These are phyloP conservation scores for Boechera divaricarpa DNA, from an alignment of 345 rosid species.

Conservation along the genomic window DNA sequence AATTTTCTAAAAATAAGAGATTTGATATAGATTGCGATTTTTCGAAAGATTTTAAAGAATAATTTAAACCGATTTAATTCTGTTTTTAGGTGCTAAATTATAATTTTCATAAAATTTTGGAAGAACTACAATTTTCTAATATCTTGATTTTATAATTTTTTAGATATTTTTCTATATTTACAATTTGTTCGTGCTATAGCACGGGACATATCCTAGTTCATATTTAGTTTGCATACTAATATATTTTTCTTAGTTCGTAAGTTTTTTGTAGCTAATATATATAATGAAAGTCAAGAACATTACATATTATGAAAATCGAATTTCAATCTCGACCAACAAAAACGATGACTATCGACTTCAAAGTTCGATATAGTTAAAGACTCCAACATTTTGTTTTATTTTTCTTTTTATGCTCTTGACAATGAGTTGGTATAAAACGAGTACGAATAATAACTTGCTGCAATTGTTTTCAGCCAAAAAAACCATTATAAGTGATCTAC, in stretches of 20 bases:
- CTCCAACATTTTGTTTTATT: not conserved
- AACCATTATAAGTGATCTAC: not conserved
- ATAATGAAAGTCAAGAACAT: not conserved
- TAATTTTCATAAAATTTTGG: too few species aligned
- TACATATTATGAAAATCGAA: not conserved
- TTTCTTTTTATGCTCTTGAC: not conserved
- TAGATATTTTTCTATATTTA: too few species aligned
- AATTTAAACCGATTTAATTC: too few species aligned
- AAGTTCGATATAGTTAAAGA: not conserved
- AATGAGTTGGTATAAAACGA: not conserved
- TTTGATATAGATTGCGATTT: too few species aligned
- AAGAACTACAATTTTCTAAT: too few species aligned
- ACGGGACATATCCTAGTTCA: not conserved
- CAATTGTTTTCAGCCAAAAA: not conserved
- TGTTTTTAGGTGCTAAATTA: too few species aligned
- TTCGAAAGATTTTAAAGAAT: too few species aligned
- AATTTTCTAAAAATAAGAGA: too few species aligned
- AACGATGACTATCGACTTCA: not conserved
- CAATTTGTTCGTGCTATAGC: too few species aligned
- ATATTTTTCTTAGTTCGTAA: not conserved
- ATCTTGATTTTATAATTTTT: too few species aligned
- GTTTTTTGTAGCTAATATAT: not conserved
- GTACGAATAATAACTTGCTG: slow-evolving; percentile 4
- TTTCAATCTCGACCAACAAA: not conserved
- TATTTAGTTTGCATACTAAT: slow-evolving; percentile 3